Percentiles rank a stretch among this genome's conserved stretches.
Conservation (phyloP, 768 basidiomycete species). For the Podaxis sp. region DNA sequence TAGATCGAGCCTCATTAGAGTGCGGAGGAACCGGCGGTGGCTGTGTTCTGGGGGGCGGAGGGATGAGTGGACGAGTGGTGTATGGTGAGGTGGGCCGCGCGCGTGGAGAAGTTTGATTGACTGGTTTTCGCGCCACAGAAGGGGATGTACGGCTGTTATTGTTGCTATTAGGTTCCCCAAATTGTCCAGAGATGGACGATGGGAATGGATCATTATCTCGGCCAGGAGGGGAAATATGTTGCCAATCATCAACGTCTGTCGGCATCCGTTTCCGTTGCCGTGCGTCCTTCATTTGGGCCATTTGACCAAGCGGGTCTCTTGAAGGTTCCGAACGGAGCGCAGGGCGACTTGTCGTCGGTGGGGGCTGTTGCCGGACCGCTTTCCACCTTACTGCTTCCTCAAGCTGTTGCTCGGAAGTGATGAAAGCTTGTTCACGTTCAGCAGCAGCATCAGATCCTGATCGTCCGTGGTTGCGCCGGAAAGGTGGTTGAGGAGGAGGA, state of each 20-base stretch:
- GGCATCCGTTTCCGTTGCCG: slow-evolving; percentile 24
- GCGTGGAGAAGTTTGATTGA: slow-evolving; percentile 23
- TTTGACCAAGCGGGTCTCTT: slow-evolving; percentile 7
- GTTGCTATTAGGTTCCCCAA: slow-evolving; percentile 21
- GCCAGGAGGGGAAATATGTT: slow-evolving; percentile 18
- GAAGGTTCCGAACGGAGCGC: slow-evolving; percentile 13
- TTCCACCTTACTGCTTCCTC: slow-evolving; percentile 24
- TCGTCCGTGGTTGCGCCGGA: slow-evolving; percentile 35
- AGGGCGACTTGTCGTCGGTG: slow-evolving; percentile 5
- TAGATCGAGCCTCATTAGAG: slow-evolving; percentile 29
- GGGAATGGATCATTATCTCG: slow-evolving; percentile 26
- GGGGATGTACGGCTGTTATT: slow-evolving; percentile 20
- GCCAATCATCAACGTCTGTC: slow-evolving; percentile 25
- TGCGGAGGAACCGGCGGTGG: slow-evolving; percentile 36
- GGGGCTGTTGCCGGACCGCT: slow-evolving; percentile 15
- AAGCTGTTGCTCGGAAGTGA: slow-evolving; percentile 35
- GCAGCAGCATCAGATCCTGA: slow-evolving; percentile 51
- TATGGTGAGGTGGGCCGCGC: slow-evolving; percentile 30
- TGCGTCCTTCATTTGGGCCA: slow-evolving; percentile 18
- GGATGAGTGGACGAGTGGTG: slow-evolving; percentile 27
- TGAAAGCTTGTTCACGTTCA: slow-evolving; percentile 44
- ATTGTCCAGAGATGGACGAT: slow-evolving; percentile 16
- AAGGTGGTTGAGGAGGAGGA: slow-evolving; percentile 29
- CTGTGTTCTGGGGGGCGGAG: slow-evolving; percentile 36
- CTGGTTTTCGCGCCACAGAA: slow-evolving; percentile 23